phyloP scores from a whole-genome alignment of 805 yeast genomes.

The Metschnikowia aberdeeniae region DNA sequence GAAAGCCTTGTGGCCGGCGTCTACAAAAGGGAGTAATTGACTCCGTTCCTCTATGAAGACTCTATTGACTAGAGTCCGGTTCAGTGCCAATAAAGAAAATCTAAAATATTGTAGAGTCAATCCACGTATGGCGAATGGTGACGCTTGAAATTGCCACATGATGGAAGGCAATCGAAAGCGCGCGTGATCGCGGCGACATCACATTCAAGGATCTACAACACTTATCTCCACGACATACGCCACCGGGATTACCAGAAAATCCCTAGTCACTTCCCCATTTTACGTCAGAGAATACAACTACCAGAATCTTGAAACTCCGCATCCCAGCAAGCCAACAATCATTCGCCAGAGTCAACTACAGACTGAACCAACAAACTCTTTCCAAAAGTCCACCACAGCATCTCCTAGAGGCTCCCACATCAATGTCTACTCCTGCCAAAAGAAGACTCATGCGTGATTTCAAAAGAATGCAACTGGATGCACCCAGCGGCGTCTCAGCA shows the following conservation, averaged over 20 bases:
- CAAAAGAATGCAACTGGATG: slow-evolving; percentile 94
- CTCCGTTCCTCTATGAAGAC: neutral
- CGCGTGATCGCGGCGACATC: no score
- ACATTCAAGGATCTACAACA: no score
- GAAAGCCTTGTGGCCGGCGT: slow-evolving; percentile 25
- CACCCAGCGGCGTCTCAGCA: slow-evolving; percentile 97
- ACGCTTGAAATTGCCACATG: neutral
- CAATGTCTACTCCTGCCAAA: slow-evolving; percentile 97
- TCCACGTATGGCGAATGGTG: no score
- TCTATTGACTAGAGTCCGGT: slow-evolving; percentile 6
- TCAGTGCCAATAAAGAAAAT: neutral
- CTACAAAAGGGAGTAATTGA: slow-evolving; percentile 18
- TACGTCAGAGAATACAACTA: no score
- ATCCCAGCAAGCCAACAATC: neutral
- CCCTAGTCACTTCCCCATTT: no score
- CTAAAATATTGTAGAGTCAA: neutral
- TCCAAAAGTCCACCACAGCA: neutral
- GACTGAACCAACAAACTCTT: neutral
- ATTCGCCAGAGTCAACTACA: neutral
- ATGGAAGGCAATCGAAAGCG: no score
- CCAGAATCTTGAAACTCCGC: neutral
- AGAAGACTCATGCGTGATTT: slow-evolving; percentile 98
- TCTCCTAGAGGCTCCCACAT: neutral
- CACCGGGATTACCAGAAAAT: no score
- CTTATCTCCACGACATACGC: no score